These are phyloP conservation scores for Phytopythium sindhum DNA, from an alignment of 352 stramenopile genomes.

Conservation along the genomic window DNA sequence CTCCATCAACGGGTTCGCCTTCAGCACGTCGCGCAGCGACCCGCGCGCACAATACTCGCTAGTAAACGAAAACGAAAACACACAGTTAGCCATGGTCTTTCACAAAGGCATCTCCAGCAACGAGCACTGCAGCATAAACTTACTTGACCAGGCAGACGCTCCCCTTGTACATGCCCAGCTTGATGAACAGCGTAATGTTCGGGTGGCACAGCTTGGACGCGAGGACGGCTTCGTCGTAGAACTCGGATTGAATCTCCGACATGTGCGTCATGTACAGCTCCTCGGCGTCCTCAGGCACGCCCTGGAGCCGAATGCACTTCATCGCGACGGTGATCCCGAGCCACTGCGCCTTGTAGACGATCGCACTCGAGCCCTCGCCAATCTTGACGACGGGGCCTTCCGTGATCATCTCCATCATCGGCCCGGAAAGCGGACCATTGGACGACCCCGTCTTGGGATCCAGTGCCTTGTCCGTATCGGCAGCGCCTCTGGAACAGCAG, in stretches of 20 bases:
- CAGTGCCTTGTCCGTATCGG: not conserved
- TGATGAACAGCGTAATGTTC: constrained; percentile 79
- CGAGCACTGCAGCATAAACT: constrained; percentile 12
- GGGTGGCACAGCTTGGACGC: constrained; percentile 59
- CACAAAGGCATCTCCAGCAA: not conserved
- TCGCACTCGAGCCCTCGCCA: constrained; percentile 55
- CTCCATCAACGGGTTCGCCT: constrained; percentile 55
- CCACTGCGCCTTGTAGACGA: constrained; percentile 69
- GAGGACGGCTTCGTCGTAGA: constrained; percentile 64
- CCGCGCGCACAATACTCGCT: constrained; percentile 69
- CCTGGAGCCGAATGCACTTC: constrained; percentile 61
- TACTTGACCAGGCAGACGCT: constrained; percentile 76
- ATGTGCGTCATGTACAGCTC: constrained; percentile 71
- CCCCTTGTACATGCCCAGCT: constrained; percentile 58
- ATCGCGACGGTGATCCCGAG: constrained; percentile 75
- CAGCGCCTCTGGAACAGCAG: constrained; percentile 25
- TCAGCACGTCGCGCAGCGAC: constrained; percentile 58
- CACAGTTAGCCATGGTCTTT: constrained; percentile 11
- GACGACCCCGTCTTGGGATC: constrained; percentile 17
- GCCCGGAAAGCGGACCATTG: constrained; percentile 9
- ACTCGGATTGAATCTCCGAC: constrained; percentile 53
- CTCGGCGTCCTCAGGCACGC: constrained; percentile 33
- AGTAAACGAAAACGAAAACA: constrained; percentile 9
- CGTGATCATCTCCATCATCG: constrained; percentile 51
- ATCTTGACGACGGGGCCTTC: constrained; percentile 63